Base-by-base conservation (phyloP, 371 early-diverging fungal genomes). In the Aphelidium insulamus region DNA sequence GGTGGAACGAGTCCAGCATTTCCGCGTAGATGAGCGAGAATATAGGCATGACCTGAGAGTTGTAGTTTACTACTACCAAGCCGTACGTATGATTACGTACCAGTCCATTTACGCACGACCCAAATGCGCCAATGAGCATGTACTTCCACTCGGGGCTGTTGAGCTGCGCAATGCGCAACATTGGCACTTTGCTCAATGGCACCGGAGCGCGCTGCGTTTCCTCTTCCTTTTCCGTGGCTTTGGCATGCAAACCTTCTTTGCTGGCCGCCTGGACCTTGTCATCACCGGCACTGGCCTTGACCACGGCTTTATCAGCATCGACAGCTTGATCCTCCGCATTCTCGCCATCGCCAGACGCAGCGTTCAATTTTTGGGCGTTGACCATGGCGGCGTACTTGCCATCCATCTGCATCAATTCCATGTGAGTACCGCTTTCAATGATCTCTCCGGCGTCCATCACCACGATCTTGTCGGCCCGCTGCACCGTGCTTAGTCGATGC, bases 401-500 rank as follows among this genome's bases (percentile, higher is more conserved):
- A 36, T 11, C 18, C 25, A 5, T 19, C 19, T 12, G 49, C 30
- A 72, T 39, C 14, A 76, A 44, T n/a, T 66, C 56, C 16, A 62
- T 55, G 47, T 82, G 83, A 0, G 55, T 68, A 29, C 83, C 83
- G 23, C 46, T 48, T 49, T 82, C 83, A 12, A 73, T 39, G 8
- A 82, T 49, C 8, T 55, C 48, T 28, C 83, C 83, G 37, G 69
- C 49, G 30, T 62, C 51, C 62, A 79, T 68, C 5, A 80, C 80
- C 28, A 72, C 66, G 45, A 94, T 90, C 21, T 66, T 44, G 42
- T 90, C 78, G 2, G 86, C 77, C 39, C 38, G 44, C 25, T 8
- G 8, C 25, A 25, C 25, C 11, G 8, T 11, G 25, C 8, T 11
- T 7, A 7, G 25, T 25, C 11, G 8, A 25, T 25, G 25, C 25